A percentile compares a stretch with the other conserved stretches of the same genome.
These are phyloP conservation scores for Canna indica DNA, from an alignment of 176 grass and related monocot genomes.

Conservation along the genomic window DNA sequence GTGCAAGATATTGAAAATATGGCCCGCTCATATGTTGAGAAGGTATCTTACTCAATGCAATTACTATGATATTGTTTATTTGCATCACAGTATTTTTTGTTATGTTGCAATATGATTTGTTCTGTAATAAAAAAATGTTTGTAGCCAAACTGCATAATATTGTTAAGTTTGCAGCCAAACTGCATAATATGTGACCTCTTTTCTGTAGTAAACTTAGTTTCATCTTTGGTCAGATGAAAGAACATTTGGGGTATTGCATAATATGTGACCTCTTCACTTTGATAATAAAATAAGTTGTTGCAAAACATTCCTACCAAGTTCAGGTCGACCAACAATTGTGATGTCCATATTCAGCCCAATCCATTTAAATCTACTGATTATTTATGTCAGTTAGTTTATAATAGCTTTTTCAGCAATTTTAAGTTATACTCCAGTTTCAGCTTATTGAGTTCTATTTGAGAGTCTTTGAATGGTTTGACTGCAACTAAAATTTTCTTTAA, in stretches of 20 bases:
- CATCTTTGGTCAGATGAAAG: conserved; percentile 73
- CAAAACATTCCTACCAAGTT: background rate
- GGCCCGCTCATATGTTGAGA: conserved; percentile 68
- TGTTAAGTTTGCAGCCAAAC: too few relatives aligned
- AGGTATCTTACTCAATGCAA: conserved; percentile 49
- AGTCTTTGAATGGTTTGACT: conserved; percentile 2
- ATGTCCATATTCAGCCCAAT: background rate
- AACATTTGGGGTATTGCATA: conserved; percentile 72
- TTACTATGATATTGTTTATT: too few relatives aligned
- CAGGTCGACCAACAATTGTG: background rate
- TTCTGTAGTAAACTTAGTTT: too few relatives aligned
- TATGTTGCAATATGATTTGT: too few relatives aligned
- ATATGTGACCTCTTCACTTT: too few relatives aligned
- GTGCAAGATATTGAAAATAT: conserved; percentile 89
- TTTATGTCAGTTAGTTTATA: background rate
- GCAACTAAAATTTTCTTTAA: background rate
- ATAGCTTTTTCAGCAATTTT: background rate
- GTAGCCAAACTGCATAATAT: conserved; percentile 77
- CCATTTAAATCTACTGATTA: background rate
- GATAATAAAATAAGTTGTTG: background rate
- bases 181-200: too few relatives aligned
- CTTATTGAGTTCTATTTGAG: background rate
- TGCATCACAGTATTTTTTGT: too few relatives aligned
- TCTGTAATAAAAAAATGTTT: background rate
- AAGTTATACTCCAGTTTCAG: background rate